These are phyloP conservation scores for Theobroma cacao DNA, from an alignment of 345 rosid species.

Conservation along the genomic window DNA sequence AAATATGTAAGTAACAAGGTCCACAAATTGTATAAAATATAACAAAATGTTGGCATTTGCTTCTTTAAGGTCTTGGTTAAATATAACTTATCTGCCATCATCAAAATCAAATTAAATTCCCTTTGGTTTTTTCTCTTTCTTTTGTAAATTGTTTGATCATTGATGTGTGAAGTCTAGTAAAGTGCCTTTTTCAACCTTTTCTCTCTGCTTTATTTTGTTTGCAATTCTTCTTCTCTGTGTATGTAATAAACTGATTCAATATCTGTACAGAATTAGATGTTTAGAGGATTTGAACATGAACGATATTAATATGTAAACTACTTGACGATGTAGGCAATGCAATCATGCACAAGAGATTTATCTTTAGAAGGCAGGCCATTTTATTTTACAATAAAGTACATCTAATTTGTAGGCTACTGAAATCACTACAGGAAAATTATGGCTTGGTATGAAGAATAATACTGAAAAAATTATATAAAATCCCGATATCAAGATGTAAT, in stretches of 20 bases:
- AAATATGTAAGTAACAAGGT: not conserved
- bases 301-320: not conserved
- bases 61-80: not conserved
- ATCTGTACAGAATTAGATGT: not conserved
- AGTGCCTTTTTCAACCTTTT: not conserved
- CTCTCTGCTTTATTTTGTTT: not conserved
- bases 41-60: not conserved
- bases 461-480: too few relatives aligned
- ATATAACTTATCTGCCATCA: not conserved
- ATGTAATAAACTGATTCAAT: not conserved
- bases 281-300: not conserved
- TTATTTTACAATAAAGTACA: fast-evolving
- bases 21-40: not conserved
- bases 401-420: not conserved
- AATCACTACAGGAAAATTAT: not conserved
- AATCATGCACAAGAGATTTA: not conserved
- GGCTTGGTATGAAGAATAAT: not conserved
- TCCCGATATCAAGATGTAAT: too few relatives aligned
- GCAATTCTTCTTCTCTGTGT: too few relatives aligned
- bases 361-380: not conserved
- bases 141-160: not conserved
- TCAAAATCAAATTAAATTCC: not conserved
- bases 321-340: not conserved
- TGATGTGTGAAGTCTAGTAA: not conserved
- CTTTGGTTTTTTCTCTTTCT: not conserved